These are phyloP conservation scores for Paraleonurus japonicus DNA, from an alignment of 257 asterid genomes.

Conservation along the genomic window DNA sequence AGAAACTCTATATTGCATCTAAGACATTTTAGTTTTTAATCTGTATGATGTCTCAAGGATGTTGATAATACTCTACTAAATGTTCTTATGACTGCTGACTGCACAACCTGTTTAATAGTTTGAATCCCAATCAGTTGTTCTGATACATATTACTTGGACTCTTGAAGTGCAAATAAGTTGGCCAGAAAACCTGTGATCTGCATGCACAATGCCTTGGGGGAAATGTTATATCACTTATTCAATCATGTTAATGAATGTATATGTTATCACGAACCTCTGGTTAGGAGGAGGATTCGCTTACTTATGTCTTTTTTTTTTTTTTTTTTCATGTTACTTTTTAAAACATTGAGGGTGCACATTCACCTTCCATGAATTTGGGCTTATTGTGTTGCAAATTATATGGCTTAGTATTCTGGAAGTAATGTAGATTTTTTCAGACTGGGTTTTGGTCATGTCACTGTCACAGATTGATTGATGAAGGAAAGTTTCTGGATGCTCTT, in stretches of 20 bases:
- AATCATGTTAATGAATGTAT: conserved; percentile 9
- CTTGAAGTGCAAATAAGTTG: conserved; percentile 18
- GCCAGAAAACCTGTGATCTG: conserved; percentile 7
- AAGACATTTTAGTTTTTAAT: background rate
- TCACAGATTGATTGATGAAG: conserved; percentile 86
- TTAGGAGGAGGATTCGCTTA: conserved; percentile 6
- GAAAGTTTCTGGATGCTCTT: conserved; percentile 88
- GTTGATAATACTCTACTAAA: conserved; percentile 6
- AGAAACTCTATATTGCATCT: conserved; percentile 8
- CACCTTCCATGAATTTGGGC: conserved; percentile 9
- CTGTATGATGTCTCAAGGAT: conserved; percentile 4
- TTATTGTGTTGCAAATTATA: conserved; percentile 14
- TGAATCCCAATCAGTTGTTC: background rate
- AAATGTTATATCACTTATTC: conserved; percentile 7
- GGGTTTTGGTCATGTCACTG: conserved; percentile 20
- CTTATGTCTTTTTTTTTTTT: background rate
- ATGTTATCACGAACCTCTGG: conserved; percentile 8
- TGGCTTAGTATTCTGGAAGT: conserved; percentile 13
- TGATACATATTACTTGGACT: background rate
- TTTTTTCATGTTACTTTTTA: background rate
- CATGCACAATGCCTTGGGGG: background rate
- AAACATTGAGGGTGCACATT: background rate
- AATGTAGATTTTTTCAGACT: background rate
- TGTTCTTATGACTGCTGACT: background rate
- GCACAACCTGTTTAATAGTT: background rate